phyloP scores from a whole-genome alignment of 2,329 filamentous ascomycete species.

The Xylariaceae sp. region DNA sequence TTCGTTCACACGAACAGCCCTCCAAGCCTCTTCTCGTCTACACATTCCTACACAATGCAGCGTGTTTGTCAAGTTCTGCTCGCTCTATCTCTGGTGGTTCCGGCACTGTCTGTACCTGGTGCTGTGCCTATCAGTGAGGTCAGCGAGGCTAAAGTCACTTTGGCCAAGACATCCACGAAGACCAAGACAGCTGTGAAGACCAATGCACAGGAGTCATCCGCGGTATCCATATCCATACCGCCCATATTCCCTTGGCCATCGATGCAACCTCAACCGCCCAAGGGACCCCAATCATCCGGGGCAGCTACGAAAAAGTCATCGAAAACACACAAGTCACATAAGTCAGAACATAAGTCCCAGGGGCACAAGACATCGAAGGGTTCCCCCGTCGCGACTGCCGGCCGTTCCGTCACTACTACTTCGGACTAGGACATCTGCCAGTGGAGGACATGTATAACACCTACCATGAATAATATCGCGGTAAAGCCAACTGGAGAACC shows the following conservation, averaged over 20 bases:
- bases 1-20: neutral
- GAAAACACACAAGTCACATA: no score
- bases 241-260: no score
- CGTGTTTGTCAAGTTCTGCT: conserved; percentile 2
- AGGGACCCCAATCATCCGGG: no score
- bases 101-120: conserved; percentile 7
- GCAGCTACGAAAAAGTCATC: no score
- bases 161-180: neutral
- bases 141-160: neutral
- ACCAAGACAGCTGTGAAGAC: neutral
- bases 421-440: no score
- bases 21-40: neutral
- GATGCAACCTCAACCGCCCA: no score
- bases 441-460: no score
- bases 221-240: no score
- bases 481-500: neutral
- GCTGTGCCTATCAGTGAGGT: neutral
- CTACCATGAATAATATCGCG: neutral
- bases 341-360: no score
- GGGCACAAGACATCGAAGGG: no score
- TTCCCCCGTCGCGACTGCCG: no score
- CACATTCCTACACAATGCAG: conserved; percentile 4
- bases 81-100: conserved; percentile 3
- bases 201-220: neutral
- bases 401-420: no score